Percentiles rank a stretch among this genome's conserved stretches.
phyloP scores from a whole-genome alignment of 371 early-diverging fungal species.

The Actinomortierella wolfii region DNA sequence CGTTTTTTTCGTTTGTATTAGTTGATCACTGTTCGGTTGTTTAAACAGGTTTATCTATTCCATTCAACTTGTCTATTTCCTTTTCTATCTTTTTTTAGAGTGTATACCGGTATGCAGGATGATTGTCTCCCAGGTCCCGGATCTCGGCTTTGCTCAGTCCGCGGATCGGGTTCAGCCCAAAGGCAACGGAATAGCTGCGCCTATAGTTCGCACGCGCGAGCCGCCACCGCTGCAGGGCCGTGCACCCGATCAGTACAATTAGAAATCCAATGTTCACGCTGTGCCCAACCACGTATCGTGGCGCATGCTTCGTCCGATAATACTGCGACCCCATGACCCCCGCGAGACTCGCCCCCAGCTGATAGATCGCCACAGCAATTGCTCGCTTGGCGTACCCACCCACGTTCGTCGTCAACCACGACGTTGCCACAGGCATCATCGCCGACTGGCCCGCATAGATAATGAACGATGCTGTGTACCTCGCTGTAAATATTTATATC shows the following conservation, averaged over 20 bases:
- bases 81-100: slow-evolving; percentile 9
- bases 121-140: slow-evolving; percentile 24
- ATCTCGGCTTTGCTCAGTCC: slow-evolving; percentile 27
- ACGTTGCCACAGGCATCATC: slow-evolving; percentile 20
- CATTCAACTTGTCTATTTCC: not conserved
- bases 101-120: slow-evolving; percentile 35
- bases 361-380: slow-evolving; percentile 24
- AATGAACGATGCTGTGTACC: slow-evolving; percentile 19
- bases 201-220: slow-evolving; percentile 29
- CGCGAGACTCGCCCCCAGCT: slow-evolving; percentile 16
- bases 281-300: slow-evolving; percentile 7
- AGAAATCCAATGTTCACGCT: slow-evolving; percentile 7
- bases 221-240: slow-evolving; percentile 14
- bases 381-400: slow-evolving; percentile 39
- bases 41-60: too few species aligned
- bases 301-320: slow-evolving; percentile 12
- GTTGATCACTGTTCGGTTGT: too few species aligned
- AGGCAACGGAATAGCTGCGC: slow-evolving; percentile 30
- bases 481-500: too few species aligned
- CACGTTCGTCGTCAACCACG: slow-evolving; percentile 38
- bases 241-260: slow-evolving; percentile 2
- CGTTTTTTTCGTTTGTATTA: too few species aligned
- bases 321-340: slow-evolving; percentile 24
- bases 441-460: slow-evolving; percentile 31
- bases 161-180: slow-evolving; percentile 34